Evolutionary conservation across 2,329 filamentous ascomycete genomes (phyloP).

Genomic region (Neobulgaria alba): DNA sequence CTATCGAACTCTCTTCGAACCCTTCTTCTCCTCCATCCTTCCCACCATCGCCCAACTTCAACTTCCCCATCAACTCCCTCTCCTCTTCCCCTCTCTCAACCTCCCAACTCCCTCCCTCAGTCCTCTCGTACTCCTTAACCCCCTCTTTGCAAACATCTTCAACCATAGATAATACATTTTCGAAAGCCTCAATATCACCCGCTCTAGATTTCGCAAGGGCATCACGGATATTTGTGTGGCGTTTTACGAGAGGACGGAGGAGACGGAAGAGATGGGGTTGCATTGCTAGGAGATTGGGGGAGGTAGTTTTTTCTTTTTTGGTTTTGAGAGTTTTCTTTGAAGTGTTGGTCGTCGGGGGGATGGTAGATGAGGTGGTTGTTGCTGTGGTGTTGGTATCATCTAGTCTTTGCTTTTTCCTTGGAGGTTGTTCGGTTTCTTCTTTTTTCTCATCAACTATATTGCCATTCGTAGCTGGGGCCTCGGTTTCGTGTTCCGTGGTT

Average conservation of each 20-base stretch:
- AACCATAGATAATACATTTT: slow-evolving; percentile 65
- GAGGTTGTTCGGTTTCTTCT: slow-evolving; percentile 22
- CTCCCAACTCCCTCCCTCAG: slow-evolving; percentile 40
- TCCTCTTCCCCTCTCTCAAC: slow-evolving; percentile 29
- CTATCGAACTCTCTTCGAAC: slow-evolving; percentile 49
- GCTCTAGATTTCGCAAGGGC: slow-evolving; percentile 61
- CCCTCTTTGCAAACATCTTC: slow-evolving; percentile 68
- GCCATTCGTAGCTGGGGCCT: slow-evolving; percentile 34
- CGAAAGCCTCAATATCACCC: slow-evolving; percentile 68
- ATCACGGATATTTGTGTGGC: slow-evolving; percentile 77
- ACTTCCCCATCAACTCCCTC: slow-evolving; percentile 21
- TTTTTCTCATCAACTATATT: slow-evolving; percentile 31
- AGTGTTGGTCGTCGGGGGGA: too few relatives aligned
- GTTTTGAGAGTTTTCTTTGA: slow-evolving; percentile 36
- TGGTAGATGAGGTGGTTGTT: too few relatives aligned
- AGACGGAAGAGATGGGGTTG: slow-evolving; percentile 93
- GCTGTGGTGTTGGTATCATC: too few relatives aligned
- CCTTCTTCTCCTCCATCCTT: slow-evolving; percentile 28
- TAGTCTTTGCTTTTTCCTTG: too few relatives aligned
- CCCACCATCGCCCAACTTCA: slow-evolving; percentile 33
- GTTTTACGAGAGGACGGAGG: slow-evolving; percentile 69
- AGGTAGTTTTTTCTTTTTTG: slow-evolving; percentile 30
- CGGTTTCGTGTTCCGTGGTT: too few relatives aligned
- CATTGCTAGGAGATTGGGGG: slow-evolving; percentile 66
- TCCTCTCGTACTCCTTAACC: slow-evolving; percentile 56